Evolutionary conservation across 2,329 filamentous ascomycete genomes (phyloP), one percentile per base, ranked within the genome.

Genomic region (Lachnellula occidentalis): DNA sequence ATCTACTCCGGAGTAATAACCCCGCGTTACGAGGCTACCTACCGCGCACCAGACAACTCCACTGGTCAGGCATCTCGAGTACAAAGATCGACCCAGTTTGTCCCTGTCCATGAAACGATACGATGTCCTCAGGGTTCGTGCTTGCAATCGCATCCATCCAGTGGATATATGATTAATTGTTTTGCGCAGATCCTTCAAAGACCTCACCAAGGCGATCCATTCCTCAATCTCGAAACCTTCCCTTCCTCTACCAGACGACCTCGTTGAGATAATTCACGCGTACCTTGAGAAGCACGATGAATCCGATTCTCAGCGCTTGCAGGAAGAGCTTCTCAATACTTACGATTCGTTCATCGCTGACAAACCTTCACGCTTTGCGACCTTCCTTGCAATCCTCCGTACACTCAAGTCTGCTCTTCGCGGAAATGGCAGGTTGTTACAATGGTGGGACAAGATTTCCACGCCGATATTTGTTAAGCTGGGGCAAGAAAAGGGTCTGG

Each of bases 251-350:
- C 85, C 88, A 46, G 78, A 86, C 60, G 81, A 86, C 54, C 74
- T 90, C 50, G 70, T 77, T 61, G 72, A 78, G 41, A 74, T 81
- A 50, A 83, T 92, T 59, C 77, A 84, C 53, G 74, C 74, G 56
- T 92, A 90, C 70, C 76, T 90, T 48, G 79, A 84, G 45, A 85
- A 83, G 64, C 83, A 82, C 59, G 88, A 92, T 64, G 86, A 90
- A 50, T 72, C 77, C 53, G 78, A 83, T 41, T 78, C 83, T n/a
- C 86, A 89, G 61, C 82, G 85, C 54, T 76, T 91, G 49, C 83
- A 90, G 58, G 87, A 90, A 41, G 88, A 91, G 63, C 77, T 94
- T 7, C 73, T 86, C 41, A 71, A 76, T 22, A 77, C 89, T 51
- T 90, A 86, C 72, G 77, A 85, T 55, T 83, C 80, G 64, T 76